Evolutionary conservation across 805 yeast species (phyloP).

Genomic region (Yarrowia keelungensis): DNA sequence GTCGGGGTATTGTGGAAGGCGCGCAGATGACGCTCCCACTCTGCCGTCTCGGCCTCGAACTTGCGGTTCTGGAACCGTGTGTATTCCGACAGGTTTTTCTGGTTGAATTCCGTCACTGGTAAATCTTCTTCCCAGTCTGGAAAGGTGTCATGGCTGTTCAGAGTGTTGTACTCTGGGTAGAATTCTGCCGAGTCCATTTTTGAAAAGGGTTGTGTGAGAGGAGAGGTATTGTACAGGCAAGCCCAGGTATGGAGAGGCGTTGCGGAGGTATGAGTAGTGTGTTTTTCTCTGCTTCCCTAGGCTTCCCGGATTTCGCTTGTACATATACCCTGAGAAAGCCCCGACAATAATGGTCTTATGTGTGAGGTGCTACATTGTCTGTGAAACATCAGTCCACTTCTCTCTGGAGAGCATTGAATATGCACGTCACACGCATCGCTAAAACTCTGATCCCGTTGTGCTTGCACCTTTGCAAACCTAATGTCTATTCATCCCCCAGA

Average conservation of each 20-base stretch:
- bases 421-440: constrained; percentile 17
- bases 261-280: neutral
- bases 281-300: neutral
- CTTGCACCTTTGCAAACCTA: neutral
- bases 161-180: constrained; percentile 32
- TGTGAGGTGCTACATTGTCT: constrained; percentile 25
- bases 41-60: constrained; percentile 34
- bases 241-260: neutral
- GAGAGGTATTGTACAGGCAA: constrained; percentile 7
- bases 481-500: constrained; percentile 2
- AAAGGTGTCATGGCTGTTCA: constrained; percentile 7
- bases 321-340: constrained; percentile 2
- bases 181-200: constrained; percentile 34
- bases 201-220: neutral
- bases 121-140: constrained; percentile 35
- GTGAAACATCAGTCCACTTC: constrained; percentile 39
- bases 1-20: constrained; percentile 36
- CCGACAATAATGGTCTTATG: constrained; percentile 6
- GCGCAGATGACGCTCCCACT: constrained; percentile 32
- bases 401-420: constrained; percentile 13
- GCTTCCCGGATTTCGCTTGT: constrained; percentile 2
- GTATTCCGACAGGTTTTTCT: constrained; percentile 37
- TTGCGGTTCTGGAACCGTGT: constrained; percentile 35
- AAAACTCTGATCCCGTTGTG: constrained; percentile 17
- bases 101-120: constrained; percentile 34